These are phyloP conservation scores for Suhomyces bokatorum DNA, from an alignment of 1,139 yeast species.

Conservation along the genomic window DNA sequence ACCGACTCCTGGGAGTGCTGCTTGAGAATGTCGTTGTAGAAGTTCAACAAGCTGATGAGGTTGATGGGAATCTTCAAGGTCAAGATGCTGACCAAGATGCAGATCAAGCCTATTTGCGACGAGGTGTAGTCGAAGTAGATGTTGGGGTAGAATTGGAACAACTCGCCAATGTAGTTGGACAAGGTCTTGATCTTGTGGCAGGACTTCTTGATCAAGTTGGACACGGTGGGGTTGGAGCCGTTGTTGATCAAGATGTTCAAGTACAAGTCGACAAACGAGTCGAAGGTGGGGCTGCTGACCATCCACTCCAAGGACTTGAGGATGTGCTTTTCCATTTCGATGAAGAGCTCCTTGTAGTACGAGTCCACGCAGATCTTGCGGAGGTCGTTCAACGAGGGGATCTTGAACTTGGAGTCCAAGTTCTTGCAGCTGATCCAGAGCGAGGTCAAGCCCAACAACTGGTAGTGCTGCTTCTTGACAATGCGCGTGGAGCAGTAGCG, in stretches of 20 bases:
- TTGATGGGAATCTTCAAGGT: constrained; percentile 29
- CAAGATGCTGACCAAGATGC: constrained; percentile 18
- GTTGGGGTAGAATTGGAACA: constrained; percentile 62
- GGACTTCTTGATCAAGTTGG: constrained; percentile 26
- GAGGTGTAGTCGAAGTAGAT: constrained; percentile 56
- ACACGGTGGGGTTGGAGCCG: constrained; percentile 24
- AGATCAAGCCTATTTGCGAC: constrained; percentile 54
- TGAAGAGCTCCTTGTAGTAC: constrained; percentile 57
- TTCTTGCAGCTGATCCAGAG: constrained; percentile 76
- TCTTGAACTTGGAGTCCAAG: constrained; percentile 65
- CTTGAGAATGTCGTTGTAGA: constrained; percentile 23
- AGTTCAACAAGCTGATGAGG: constrained; percentile 23
- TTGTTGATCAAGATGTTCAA: constrained; percentile 28
- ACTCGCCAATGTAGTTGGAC: constrained; percentile 62
- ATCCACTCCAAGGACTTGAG: constrained; percentile 60
- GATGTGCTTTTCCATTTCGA: constrained; percentile 69
- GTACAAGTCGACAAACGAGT: constrained; percentile 59
- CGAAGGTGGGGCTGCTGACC: constrained; percentile 58
- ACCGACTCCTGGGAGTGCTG: constrained; percentile 7
- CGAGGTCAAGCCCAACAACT: constrained; percentile 67
- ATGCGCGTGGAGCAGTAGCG: constrained; percentile 51
- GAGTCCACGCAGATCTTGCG: constrained; percentile 64
- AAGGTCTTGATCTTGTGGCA: constrained; percentile 53
- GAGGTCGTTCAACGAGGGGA: constrained; percentile 58
- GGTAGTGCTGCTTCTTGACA: constrained; percentile 59